These are phyloP conservation scores for Solanum stenotomum DNA, from an alignment of 257 asterid genomes.

Conservation along the genomic window DNA sequence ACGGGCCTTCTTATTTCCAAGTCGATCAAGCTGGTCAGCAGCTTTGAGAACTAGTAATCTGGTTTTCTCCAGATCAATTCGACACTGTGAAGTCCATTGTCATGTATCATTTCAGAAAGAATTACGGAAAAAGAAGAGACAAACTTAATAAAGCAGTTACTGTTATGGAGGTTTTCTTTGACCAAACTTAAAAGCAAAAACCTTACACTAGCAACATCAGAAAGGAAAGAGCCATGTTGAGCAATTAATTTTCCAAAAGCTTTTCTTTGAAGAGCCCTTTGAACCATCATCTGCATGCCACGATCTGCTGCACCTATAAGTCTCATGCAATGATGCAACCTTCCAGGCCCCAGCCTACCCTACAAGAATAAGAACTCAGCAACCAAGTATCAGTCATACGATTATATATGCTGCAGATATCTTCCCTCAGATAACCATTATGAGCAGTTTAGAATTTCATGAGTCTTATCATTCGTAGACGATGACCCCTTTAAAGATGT, in stretches of 20 bases:
- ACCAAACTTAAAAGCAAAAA: neutral
- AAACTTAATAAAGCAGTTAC: neutral
- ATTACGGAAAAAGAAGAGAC: neutral
- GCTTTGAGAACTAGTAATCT: slow-evolving; percentile 88
- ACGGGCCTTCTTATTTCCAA: slow-evolving; percentile 72
- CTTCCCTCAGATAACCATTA: neutral
- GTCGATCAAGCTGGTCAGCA: slow-evolving; percentile 86
- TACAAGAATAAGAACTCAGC: slow-evolving; percentile 15
- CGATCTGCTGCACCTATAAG: slow-evolving; percentile 94
- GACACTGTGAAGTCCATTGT: slow-evolving; percentile 39
- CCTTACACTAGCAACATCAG: slow-evolving; percentile 79
- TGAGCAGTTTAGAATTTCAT: neutral
- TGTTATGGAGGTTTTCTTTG: neutral
- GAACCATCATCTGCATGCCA: slow-evolving; percentile 82
- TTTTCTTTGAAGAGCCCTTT: slow-evolving; percentile 66
- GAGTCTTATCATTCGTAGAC: neutral
- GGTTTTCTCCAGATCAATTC: slow-evolving; percentile 76
- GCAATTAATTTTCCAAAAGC: slow-evolving; percentile 78
- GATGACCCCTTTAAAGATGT: neutral
- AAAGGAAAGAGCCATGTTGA: slow-evolving; percentile 84
- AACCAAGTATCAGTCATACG: neutral
- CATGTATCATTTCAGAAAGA: neutral
- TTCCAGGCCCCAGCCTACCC: slow-evolving; percentile 98
- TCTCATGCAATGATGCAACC: slow-evolving; percentile 98
- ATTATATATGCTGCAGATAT: neutral